Base-by-base conservation (phyloP, 2,329 filamentous ascomycete species). In the Talaromyces marneffei region DNA sequence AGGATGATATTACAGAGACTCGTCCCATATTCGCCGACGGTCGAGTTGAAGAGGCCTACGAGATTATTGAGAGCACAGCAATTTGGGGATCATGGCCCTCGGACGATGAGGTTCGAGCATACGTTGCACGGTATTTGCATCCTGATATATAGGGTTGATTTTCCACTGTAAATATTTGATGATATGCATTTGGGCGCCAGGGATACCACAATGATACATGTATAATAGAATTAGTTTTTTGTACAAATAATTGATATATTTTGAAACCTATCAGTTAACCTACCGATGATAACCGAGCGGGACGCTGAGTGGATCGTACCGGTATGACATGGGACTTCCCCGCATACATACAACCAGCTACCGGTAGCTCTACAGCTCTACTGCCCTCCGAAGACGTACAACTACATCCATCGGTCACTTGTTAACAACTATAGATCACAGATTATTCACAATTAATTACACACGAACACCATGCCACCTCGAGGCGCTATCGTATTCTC, bases 71-170 rank as follows among this genome's bases (percentile, higher is more conserved):
- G 40, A 62, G 65, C 53, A 72, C 73, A 18, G 65, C 66, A 18
- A 59, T 67, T 18, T 77, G 74, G 76, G 72, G 70, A 18, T 66
- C 71, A 18, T 79, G 77, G 77, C 77, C 77, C 12, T 74, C 68
- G 54, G 72, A 77, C 62, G 69, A 71, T 27, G 77, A 79, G 60
- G 71, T 78, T 50, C 62, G 67, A 58, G 67, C 71, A 25, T 79
- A 79, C 66, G 56, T 68, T 39, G 54, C 59, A 31, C 65, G 65
- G 63, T 37, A 37, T 23, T 25, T 58, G 2, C 14, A 39, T 50
- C 33, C 52, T 27, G 61, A 57, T 31, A 35, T 23, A 58, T 62
- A 44, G 39, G 29, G 4, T 18, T 44, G 10, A 2, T 50, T 37
- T 20, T 31, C 8, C 23, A 29, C 50, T 46, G 37, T 52, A 42